Conservation (phyloP, 1,284 basidiomycete species). For the Cryptococcus jaspeensis region DNA sequence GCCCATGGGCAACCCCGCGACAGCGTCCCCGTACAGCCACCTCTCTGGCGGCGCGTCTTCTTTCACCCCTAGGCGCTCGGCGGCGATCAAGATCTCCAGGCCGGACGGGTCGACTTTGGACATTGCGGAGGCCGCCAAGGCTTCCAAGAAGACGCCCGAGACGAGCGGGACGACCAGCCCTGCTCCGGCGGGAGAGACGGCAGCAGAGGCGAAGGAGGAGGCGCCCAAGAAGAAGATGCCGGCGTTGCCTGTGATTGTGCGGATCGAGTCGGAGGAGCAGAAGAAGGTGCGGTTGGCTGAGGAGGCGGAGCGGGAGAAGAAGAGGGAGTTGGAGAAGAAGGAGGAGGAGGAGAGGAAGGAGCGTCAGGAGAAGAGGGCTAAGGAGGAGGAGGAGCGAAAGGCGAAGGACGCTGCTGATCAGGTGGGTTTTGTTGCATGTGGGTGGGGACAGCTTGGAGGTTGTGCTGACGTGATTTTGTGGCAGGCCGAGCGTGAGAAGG, state of each 20-base stretch:
- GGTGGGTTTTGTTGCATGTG: slow-evolving; percentile 47
- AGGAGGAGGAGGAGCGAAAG: slow-evolving; percentile 44
- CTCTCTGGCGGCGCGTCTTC: slow-evolving; percentile 38
- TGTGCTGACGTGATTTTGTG: neutral
- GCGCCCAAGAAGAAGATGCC: slow-evolving; percentile 37
- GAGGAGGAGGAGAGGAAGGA: slow-evolving; percentile 47
- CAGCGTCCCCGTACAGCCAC: slow-evolving; percentile 23
- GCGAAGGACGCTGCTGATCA: slow-evolving; percentile 47
- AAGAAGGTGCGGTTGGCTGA: slow-evolving; percentile 47
- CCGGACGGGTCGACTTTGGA: slow-evolving; percentile 48
- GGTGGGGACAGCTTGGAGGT: neutral
- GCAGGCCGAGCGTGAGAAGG: slow-evolving; percentile 40
- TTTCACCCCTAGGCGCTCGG: slow-evolving; percentile 39
- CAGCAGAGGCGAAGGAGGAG: slow-evolving; percentile 12
- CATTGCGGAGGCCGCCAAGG: slow-evolving; percentile 38
- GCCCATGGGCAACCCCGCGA: slow-evolving; percentile 11
- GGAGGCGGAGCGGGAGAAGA: slow-evolving; percentile 42
- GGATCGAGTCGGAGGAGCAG: slow-evolving; percentile 57
- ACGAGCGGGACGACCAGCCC: too few relatives aligned
- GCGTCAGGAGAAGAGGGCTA: slow-evolving; percentile 32
- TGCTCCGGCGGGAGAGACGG: too few relatives aligned
- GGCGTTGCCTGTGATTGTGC: slow-evolving; percentile 44
- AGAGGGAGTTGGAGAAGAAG: slow-evolving; percentile 44
- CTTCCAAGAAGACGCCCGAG: slow-evolving; percentile 5
- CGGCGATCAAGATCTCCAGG: slow-evolving; percentile 47